Base-by-base conservation (phyloP, 495 filamentous ascomycete species). In the Patellaria atrata region DNA sequence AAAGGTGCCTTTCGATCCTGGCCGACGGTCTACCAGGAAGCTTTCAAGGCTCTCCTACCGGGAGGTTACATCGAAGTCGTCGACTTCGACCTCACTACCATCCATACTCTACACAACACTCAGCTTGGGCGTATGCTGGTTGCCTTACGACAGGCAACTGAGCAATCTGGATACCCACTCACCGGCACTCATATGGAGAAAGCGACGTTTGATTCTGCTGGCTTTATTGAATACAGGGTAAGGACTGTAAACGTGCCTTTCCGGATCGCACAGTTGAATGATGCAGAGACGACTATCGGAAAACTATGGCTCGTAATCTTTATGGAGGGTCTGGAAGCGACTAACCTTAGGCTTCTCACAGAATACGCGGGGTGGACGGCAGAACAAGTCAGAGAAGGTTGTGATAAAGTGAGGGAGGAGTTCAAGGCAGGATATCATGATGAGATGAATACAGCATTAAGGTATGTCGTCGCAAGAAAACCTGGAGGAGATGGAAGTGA, bases 271-370 rank as follows among this genome's bases (percentile, higher is more conserved):
- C 59, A 61, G 2, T 51, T 65, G 4, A 35, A 41, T 27, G 33
- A 29, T 1, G 56, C 57, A 22, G 70, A 71, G 36, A 67, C 69
- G 26, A 60, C 60, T 5, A 54, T 71, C 0, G 75, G 70, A 4
- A 82, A 77, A 43, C 69, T 80, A 56, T 76, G 68, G 45, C 59
- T 85, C 11, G 67, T 83, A 17, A 55, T 65, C 0, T 48, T 70
- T 32, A 52, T 84, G 22, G 75, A 78, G 45, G 72, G 71, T 1
- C 47, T 83, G 27, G 80, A 85, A 50, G 64, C 78, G 1, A 44
- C 56, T 12, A 63, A 62, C 22, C 40, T 85, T 40, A 62, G 80
- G 13, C 59, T 65, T 14, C 47, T 86, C 18, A 82, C 77, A 9
- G 35, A 24, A 14, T 29, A 27, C n/a, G 45, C 37, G 1, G 45